These are phyloP conservation scores for Lentithecium fluviatile DNA, from an alignment of 495 filamentous ascomycete genomes.

Conservation along the genomic window DNA sequence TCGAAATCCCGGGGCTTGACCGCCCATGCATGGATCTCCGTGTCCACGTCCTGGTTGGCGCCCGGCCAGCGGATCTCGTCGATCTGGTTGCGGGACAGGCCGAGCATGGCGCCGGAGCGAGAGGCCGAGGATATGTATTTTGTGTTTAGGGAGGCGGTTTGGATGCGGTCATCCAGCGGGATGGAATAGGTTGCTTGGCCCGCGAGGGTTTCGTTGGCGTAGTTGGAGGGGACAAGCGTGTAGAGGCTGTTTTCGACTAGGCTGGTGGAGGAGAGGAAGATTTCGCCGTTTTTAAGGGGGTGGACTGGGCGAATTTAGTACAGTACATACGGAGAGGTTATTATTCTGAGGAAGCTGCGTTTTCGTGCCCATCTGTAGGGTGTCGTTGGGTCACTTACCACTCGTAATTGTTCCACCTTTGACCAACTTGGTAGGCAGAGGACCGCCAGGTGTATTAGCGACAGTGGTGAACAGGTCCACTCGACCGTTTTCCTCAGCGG, in stretches of 20 bases:
- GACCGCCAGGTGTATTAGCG: not conserved
- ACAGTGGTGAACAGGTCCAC: constrained; percentile 27
- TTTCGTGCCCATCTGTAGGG: too few species aligned
- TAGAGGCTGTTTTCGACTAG: constrained; percentile 45
- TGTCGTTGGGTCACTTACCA: too few species aligned
- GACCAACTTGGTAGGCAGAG: constrained; percentile 17
- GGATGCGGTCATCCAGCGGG: constrained; percentile 38
- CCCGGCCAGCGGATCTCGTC: constrained; percentile 45
- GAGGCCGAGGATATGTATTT: constrained; percentile 54
- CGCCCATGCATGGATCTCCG: constrained; percentile 55
- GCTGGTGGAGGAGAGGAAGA: constrained; percentile 43
- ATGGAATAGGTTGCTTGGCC: constrained; percentile 17
- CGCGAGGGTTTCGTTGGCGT: not conserved
- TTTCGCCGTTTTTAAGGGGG: constrained; percentile 29
- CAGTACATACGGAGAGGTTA: too few species aligned
- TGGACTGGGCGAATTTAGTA: not conserved
- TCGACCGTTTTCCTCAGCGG: constrained; percentile 37
- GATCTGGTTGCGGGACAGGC: constrained; percentile 49
- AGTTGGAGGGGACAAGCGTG: constrained; percentile 19
- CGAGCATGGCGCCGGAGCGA: constrained; percentile 67
- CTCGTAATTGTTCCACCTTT: constrained; percentile 20
- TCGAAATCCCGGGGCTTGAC: constrained; percentile 80
- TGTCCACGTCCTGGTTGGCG: constrained; percentile 24
- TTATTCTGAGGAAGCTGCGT: too few species aligned
- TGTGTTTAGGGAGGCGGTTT: constrained; percentile 4